Percentiles rank a stretch among this genome's conserved stretches.
phyloP scores from a whole-genome alignment of 2,329 filamentous ascomycete genomes.

The Fusarium bactridioides region DNA sequence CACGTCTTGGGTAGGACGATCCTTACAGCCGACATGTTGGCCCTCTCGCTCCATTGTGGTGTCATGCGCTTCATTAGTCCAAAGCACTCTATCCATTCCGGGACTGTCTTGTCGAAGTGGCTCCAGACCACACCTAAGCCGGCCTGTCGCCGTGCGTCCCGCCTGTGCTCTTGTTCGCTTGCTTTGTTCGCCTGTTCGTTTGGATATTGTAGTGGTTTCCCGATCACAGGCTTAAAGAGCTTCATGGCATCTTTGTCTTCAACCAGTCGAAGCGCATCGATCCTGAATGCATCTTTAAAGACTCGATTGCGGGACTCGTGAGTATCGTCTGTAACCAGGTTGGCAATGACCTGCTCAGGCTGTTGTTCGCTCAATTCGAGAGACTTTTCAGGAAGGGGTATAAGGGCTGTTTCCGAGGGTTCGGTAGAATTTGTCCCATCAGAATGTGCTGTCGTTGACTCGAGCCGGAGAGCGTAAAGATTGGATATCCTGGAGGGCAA shows the following conservation, averaged over 20 bases:
- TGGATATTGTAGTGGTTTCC: slow-evolving; percentile 42
- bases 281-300: slow-evolving; percentile 43
- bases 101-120: slow-evolving; percentile 39
- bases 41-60: slow-evolving; percentile 42
- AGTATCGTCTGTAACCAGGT: slow-evolving; percentile 15
- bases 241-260: slow-evolving; percentile 30
- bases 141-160: slow-evolving; percentile 47
- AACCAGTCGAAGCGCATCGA: slow-evolving; percentile 26
- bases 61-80: slow-evolving; percentile 50
- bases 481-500: slow-evolving; percentile 28
- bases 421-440: not conserved
- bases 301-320: slow-evolving; percentile 38
- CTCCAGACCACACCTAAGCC: slow-evolving; percentile 47
- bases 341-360: slow-evolving; percentile 17
- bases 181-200: slow-evolving; percentile 31
- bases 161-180: slow-evolving; percentile 30
- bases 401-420: slow-evolving; percentile 4
- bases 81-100: slow-evolving; percentile 53
- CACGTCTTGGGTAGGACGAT: slow-evolving; percentile 48
- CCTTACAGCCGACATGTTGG: slow-evolving; percentile 48
- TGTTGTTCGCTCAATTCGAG: not conserved
- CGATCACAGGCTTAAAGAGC: slow-evolving; percentile 41
- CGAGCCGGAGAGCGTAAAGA: slow-evolving; percentile 20
- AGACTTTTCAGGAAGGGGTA: not conserved
- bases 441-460: slow-evolving; percentile 30